phyloP scores from a whole-genome alignment of 140 eudicot species.

The Anethum foeniculum region DNA sequence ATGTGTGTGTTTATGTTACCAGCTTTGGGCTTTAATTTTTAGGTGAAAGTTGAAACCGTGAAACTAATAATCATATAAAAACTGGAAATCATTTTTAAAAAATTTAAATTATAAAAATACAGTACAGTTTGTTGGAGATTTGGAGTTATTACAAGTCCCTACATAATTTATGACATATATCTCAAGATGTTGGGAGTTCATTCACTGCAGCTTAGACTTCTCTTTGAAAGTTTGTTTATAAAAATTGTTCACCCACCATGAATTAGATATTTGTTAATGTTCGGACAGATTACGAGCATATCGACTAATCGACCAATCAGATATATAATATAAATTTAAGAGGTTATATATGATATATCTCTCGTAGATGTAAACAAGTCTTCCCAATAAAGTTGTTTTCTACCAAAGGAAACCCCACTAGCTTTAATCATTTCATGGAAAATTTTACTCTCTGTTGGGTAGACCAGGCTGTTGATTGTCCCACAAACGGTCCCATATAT shows the following conservation, averaged over 20 bases:
- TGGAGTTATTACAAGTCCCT: slow-evolving; percentile 6
- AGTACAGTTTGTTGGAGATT: not conserved
- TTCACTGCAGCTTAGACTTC: not conserved
- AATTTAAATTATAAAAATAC: not conserved
- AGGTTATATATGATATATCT: not conserved
- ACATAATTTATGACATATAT: slow-evolving; percentile 5
- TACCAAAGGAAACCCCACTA: slow-evolving; percentile 9
- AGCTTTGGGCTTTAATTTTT: not conserved
- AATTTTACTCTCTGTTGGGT: not conserved
- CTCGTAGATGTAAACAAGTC: not conserved
- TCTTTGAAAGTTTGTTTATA: not conserved
- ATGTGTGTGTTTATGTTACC: slow-evolving; percentile 3
- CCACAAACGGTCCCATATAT: not conserved
- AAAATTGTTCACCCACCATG: no score
- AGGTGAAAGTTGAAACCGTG: not conserved
- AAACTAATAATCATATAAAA: not conserved
- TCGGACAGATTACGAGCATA: no score
- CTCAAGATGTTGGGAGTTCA: slow-evolving; percentile 10
- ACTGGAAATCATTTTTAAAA: not conserved
- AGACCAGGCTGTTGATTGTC: not conserved
- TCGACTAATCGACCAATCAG: not conserved
- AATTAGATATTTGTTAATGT: no score
- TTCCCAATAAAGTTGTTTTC: slow-evolving; percentile 12
- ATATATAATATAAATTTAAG: not conserved
- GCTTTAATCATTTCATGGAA: slow-evolving; percentile 4